Evolutionary conservation across 352 stramenopile species (phyloP).

Genomic region (Phytophthora tentaculata): DNA sequence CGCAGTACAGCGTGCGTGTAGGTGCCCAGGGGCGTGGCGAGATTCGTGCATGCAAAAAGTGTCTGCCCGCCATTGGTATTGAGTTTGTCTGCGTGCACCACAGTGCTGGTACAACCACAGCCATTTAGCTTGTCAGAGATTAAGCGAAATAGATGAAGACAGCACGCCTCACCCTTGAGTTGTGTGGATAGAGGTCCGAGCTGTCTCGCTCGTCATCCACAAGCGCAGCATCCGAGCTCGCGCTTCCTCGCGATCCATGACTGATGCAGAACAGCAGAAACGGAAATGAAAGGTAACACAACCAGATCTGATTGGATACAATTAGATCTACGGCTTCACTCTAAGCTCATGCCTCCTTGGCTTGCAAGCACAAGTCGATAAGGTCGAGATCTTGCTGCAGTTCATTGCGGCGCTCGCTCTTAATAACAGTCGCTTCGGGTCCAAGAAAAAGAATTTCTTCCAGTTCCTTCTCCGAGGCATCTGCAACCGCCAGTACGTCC

Average conservation of each 20-base stretch:
- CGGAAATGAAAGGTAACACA: not conserved
- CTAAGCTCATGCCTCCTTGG: constrained; percentile 13
- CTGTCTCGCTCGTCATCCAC: constrained; percentile 35
- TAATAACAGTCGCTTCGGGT: constrained; percentile 40
- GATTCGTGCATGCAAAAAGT: constrained; percentile 61
- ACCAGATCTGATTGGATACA: constrained; percentile 33
- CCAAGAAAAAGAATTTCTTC: constrained; percentile 56
- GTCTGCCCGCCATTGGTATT: constrained; percentile 67
- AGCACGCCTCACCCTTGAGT: constrained; percentile 49
- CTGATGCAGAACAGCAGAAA: constrained; percentile 1
- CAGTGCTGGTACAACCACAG: too few species aligned
- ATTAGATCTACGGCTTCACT: constrained; percentile 3
- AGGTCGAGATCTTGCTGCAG: constrained; percentile 49
- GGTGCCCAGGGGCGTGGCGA: constrained; percentile 68
- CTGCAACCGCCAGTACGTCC: constrained; percentile 56
- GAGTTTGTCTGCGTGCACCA: constrained; percentile 49
- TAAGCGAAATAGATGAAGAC: too few species aligned
- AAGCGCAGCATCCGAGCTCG: constrained; percentile 65
- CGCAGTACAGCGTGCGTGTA: constrained; percentile 71
- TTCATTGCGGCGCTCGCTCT: constrained; percentile 47
- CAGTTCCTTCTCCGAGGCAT: constrained; percentile 52
- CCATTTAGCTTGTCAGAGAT: too few species aligned
- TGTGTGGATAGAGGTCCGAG: constrained; percentile 54
- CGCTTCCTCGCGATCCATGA: constrained; percentile 51
- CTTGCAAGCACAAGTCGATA: constrained; percentile 26